Evolutionary conservation across 2,329 filamentous ascomycete genomes (phyloP), one percentile per base, ranked within the genome.

Genomic region (Cercospora sojina): DNA sequence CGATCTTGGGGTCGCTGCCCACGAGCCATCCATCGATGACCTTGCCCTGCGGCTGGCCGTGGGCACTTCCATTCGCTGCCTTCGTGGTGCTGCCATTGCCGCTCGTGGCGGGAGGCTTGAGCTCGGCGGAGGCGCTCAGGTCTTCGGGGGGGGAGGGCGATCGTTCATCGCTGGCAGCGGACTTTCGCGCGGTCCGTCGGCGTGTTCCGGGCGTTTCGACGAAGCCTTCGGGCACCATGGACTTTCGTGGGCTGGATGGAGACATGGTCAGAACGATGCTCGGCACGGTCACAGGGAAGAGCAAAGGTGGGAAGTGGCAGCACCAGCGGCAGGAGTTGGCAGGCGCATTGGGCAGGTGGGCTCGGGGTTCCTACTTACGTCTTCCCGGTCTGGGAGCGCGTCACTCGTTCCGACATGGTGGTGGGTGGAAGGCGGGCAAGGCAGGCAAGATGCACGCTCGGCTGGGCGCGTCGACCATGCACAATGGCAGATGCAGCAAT

Each of bases 171-270:
- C 73, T 69, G 38, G 67, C 65, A 25, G 76, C 71, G 25, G 80
- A 82, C 70, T 80, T 82, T 75, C 82, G 80, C 64, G 79, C 76
- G 3, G 25, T 23, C 41, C 70, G 71, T 66, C 79, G 80, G 67
- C 76, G 78, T 64, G 79, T 78, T 56, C 80, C 81, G 9, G 83
- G 82, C 10, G 82, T 84, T 69, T 83, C 82, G 69, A 84, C 81
- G 69, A 82, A 83, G 67, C 80, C 82, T 53, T 75, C 81, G 73
- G 72, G 76, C 67, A 71, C 74, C 75, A 73, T 80, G 74, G 75
- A 80, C 79, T 77, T 77, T 60, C 74, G 49, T 10, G 60, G 60
- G 23, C 60, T 62, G 60, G 47, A 16, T 9, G 47, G 29, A 25
- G 47, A 23, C 60, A 55, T 55, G 20, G 60, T 62, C 49, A 56